Evolutionary conservation across 345 rosid species (phyloP).

Genomic region (Eucalyptus polybractea): DNA sequence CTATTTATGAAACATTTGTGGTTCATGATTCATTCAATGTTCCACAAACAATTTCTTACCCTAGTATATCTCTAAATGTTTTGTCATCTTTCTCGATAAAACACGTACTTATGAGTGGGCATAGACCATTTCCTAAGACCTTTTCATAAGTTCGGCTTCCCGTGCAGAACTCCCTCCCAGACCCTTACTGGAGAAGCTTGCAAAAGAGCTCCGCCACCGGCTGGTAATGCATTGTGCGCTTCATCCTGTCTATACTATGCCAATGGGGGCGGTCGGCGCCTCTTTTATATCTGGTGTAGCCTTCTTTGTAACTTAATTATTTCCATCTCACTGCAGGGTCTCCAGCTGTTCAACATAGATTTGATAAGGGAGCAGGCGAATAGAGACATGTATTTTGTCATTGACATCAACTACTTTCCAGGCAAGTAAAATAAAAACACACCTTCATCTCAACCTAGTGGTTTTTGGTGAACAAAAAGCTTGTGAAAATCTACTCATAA

Average conservation of each 20-base stretch:
- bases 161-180: slow-evolving; percentile 79
- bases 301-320: neutral
- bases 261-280: neutral
- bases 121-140: neutral
- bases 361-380: slow-evolving; percentile 78
- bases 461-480: neutral
- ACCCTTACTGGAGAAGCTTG: slow-evolving; percentile 68
- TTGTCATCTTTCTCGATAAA: neutral
- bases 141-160: neutral
- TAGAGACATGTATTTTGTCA: slow-evolving; percentile 60
- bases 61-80: neutral
- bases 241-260: neutral
- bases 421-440: slow-evolving; percentile 28
- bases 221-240: slow-evolving; percentile 21
- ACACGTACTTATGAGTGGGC: neutral
- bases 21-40: neutral
- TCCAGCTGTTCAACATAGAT: slow-evolving; percentile 74
- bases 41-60: neutral
- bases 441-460: neutral
- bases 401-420: slow-evolving; percentile 93
- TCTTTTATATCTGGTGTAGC: neutral
- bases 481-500: neutral
- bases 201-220: slow-evolving; percentile 52
- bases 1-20: neutral
- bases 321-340: slow-evolving; percentile 33